Conservation (phyloP, 2,329 filamentous ascomycete species). For the Stylonectria norvegica region DNA sequence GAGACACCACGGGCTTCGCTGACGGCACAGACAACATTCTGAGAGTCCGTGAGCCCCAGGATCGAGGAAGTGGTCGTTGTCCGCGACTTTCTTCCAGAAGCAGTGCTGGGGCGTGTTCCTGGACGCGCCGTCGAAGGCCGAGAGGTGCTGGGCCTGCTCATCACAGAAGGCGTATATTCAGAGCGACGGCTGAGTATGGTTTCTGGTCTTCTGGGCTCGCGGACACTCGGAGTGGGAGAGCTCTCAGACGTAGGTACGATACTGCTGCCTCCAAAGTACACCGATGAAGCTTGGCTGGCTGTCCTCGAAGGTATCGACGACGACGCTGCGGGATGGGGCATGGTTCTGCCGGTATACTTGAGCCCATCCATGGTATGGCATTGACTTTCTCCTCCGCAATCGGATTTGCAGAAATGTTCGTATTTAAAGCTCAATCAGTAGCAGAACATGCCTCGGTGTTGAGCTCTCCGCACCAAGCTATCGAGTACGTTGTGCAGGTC, state of each 20-base stretch:
- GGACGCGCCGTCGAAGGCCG: conserved; percentile 19
- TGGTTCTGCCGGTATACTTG: no score
- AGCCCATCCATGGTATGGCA: no score
- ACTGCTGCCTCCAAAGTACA: conserved; percentile 22
- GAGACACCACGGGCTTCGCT: conserved; percentile 84
- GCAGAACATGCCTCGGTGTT: no score
- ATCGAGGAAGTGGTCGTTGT: conserved; percentile 35
- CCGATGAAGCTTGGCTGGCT: conserved; percentile 15
- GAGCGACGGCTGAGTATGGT: conserved; percentile 7
- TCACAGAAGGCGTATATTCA: conserved; percentile 12
- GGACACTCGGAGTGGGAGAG: conserved; percentile 2
- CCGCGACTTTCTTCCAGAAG: conserved; percentile 45
- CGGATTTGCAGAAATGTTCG: no score
- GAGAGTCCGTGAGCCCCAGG: conserved; percentile 48
- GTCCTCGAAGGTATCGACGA: conserved; percentile 6
- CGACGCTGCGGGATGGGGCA: conserved; percentile 4
- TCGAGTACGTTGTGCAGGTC: no score
- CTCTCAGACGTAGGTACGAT: neutral
- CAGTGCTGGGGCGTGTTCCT: conserved; percentile 35
- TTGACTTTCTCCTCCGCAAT: neutral
- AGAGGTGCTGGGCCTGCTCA: conserved; percentile 17
- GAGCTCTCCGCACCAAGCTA: no score
- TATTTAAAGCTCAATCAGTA: no score
- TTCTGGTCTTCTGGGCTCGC: conserved; percentile 1
- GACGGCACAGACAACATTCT: conserved; percentile 82